Percentiles rank a stretch among this genome's conserved stretches.
phyloP scores from a whole-genome alignment of 768 basidiomycete species.

The Podaxis rugospora region DNA sequence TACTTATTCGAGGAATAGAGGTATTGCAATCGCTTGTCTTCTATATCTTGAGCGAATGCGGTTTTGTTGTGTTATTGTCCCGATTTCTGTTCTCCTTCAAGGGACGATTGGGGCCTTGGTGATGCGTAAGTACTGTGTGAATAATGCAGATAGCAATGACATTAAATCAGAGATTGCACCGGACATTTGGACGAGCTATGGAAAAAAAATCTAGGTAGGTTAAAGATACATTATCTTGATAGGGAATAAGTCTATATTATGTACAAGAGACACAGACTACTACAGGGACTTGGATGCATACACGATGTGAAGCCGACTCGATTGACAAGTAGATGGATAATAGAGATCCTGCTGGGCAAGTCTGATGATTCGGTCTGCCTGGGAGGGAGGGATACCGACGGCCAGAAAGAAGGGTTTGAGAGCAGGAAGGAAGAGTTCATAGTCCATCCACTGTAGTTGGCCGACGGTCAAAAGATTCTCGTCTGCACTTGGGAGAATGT shows the following conservation, averaged over 20 bases:
- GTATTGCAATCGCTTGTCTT: conserved; percentile 48
- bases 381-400: conserved; percentile 46
- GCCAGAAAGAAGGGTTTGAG: conserved; percentile 56
- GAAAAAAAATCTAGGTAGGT: neutral
- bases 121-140: neutral
- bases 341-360: conserved; percentile 67
- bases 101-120: neutral
- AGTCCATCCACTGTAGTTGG: conserved; percentile 71
- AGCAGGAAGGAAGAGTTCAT: conserved; percentile 61
- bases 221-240: neutral
- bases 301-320: conserved; percentile 53
- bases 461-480: conserved; percentile 56
- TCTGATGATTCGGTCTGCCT: conserved; percentile 51
- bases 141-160: neutral
- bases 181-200: neutral
- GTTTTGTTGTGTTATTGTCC: neutral
- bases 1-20: conserved; percentile 52
- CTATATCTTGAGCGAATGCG: conserved; percentile 9
- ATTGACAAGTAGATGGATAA: conserved; percentile 47
- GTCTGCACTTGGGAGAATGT: conserved; percentile 31
- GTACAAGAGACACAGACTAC: conserved; percentile 8
- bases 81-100: neutral
- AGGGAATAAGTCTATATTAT: neutral
- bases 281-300: conserved; percentile 39
- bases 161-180: neutral